Base-by-base conservation (phyloP, 306 rosid genomes). In the Castanopsis chinensis region DNA sequence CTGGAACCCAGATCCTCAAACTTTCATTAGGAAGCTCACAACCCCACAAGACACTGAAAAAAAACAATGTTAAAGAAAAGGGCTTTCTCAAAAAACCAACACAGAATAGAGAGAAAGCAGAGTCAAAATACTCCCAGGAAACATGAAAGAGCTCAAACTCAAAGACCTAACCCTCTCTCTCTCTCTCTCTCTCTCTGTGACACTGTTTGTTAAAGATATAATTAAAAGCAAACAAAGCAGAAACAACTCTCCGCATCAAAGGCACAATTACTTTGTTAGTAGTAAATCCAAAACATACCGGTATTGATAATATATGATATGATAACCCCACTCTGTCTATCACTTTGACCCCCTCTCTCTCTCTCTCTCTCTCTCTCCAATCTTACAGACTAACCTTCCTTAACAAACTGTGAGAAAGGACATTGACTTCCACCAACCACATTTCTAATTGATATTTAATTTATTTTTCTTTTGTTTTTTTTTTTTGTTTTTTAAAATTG, bases 1-100 rank as follows among this genome's bases (percentile, higher is more conserved):
- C 85, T 82, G 83, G 64, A 86, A 79, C 83, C 84, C 93, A 91
- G 98, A 94, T 94, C 98, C 91, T 92, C 60, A 88, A 87, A 85
- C 63, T 64, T 27, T 57, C 17, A 49, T 49, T 49, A 49, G 53
- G 53, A 49, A 49, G 53, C 53, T 49, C 53, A 49, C 14, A 49
- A 49, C 53, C 53, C 53, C 57, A 78, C 76, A 73, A 76, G 56
- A 35, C 75, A 27, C 15, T 49, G 83, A 15, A 72, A 85, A 85
- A 80, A 82, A 82, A 82, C 83, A 65, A 63, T 18, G 64, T 12
- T 33, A 75, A 82, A 20, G 41, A 33, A 69, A 58, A 59, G 37
- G 51, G 19, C 20, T 72, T 49, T 32, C 68, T 37, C 18, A 32
- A 60, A 53, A 65, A 33, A 33, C 13, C 54, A 59, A 60, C 18